Conservation (phyloP, 2,329 filamentous ascomycete genomes). For the Chalaropsis thielavioides region DNA sequence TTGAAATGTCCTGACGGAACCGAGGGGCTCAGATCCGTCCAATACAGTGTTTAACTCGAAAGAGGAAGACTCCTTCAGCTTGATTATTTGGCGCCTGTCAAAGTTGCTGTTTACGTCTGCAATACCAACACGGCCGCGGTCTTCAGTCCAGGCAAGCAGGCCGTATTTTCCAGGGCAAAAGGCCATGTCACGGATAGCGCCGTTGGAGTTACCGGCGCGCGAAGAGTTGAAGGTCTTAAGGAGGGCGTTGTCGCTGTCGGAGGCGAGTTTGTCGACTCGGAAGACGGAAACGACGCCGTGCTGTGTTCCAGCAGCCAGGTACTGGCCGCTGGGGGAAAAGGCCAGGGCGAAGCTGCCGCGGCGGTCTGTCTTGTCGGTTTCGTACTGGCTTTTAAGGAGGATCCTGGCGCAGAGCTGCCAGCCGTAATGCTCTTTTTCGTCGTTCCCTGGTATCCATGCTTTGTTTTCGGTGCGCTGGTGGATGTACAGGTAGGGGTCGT, state of each 20-base stretch:
- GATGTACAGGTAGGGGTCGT: constrained; percentile 75
- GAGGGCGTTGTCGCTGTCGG: constrained; percentile 42
- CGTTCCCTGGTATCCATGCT: constrained; percentile 19
- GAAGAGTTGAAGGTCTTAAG: constrained; percentile 67
- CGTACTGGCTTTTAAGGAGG: constrained; percentile 43
- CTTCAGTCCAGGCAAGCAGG: constrained; percentile 85
- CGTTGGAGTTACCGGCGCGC: constrained; percentile 51
- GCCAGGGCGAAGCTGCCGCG: constrained; percentile 64
- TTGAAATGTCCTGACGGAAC: neutral
- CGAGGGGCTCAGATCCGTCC: neutral
- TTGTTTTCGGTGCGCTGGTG: constrained; percentile 42
- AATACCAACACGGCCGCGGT: constrained; percentile 60
- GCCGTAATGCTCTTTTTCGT: constrained; percentile 24
- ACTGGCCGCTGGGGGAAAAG: constrained; percentile 56
- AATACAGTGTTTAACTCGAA: constrained; percentile 1
- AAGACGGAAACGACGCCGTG: constrained; percentile 68
- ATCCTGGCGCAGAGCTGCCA: constrained; percentile 41
- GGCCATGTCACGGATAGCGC: constrained; percentile 78
- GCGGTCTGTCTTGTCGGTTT: constrained; percentile 39
- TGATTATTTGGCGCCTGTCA: constrained; percentile 51
- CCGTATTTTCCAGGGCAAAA: constrained; percentile 87
- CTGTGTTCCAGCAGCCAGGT: constrained; percentile 65
- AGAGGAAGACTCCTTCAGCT: constrained; percentile 39
- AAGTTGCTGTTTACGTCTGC: constrained; percentile 58
- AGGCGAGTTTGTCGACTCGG: constrained; percentile 37